phyloP scores from a whole-genome alignment of 2,329 filamentous ascomycete species.

The Scedosporium minutisporum region DNA sequence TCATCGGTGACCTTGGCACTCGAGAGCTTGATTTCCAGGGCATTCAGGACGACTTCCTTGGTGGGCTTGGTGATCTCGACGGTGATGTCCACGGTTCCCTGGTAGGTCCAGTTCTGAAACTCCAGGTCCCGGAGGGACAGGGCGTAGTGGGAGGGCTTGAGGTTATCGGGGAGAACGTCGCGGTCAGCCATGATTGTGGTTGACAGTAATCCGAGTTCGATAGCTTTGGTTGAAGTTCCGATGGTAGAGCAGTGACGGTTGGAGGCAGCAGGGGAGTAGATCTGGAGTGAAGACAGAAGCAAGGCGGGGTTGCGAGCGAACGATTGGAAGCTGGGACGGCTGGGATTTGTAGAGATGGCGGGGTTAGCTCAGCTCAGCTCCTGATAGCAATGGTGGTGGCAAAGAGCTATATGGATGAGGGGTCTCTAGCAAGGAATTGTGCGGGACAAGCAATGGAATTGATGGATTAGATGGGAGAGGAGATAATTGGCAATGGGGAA shows the following conservation, averaged over 20 bases:
- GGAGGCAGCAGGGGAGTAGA: slow-evolving; percentile 7
- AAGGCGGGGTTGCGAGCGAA: background rate
- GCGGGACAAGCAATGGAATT: too few relatives aligned
- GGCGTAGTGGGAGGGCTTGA: slow-evolving; percentile 79
- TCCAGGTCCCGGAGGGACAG: slow-evolving; percentile 75
- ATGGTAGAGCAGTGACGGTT: slow-evolving; percentile 15
- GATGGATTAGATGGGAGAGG: too few relatives aligned
- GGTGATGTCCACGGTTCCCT: slow-evolving; percentile 73
- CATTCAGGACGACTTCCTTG: slow-evolving; percentile 73
- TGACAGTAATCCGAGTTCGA: slow-evolving; percentile 13
- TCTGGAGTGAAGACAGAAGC: background rate
- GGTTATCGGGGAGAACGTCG: slow-evolving; percentile 50
- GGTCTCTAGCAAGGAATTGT: too few relatives aligned
- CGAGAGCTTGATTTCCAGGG: slow-evolving; percentile 71
- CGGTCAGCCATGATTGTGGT: slow-evolving; percentile 42
- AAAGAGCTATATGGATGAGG: background rate
- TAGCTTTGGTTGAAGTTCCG: slow-evolving; percentile 14
- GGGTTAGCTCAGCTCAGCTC: background rate
- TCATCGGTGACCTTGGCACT: slow-evolving; percentile 51
- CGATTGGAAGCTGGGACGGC: background rate
- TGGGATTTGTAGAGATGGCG: background rate
- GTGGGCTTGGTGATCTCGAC: slow-evolving; percentile 62
- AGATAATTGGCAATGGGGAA: too few relatives aligned
- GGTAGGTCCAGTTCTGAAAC: slow-evolving; percentile 64
- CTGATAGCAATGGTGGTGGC: background rate